Evolutionary conservation across 371 early-diverging fungal species (phyloP).

Genomic region (Rhizopus sp.): DNA sequence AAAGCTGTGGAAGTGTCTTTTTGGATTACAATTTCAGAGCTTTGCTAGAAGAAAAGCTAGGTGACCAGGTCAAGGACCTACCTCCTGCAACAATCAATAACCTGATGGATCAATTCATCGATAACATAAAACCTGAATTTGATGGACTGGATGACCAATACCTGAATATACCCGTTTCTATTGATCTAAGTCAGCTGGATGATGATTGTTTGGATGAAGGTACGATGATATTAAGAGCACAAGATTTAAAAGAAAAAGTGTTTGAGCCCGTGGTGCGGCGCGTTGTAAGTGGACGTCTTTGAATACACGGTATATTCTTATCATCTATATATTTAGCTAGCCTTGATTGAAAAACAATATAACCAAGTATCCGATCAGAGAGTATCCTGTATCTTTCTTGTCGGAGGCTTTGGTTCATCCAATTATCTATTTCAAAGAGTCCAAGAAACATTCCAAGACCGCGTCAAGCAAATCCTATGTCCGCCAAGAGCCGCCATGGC

Average conservation of each 20-base stretch:
- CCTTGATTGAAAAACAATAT: constrained; percentile 38
- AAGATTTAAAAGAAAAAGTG: constrained; percentile 50
- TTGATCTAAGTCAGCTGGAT: constrained; percentile 39
- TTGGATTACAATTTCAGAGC: constrained; percentile 49
- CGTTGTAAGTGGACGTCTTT: constrained; percentile 35
- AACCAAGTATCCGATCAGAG: constrained; percentile 23
- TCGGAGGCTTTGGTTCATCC: constrained; percentile 55
- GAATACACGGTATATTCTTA: background rate
- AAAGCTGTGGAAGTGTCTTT: constrained; percentile 60
- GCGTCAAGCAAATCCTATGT: constrained; percentile 38
- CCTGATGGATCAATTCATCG: constrained; percentile 59
- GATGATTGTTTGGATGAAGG: constrained; percentile 55
- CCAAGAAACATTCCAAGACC: constrained; percentile 25
- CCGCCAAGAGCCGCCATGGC: constrained; percentile 49
- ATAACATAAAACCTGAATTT: constrained; percentile 59
- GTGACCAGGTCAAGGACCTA: constrained; percentile 32
- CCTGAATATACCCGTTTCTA: constrained; percentile 46
- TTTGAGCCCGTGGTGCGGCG: constrained; percentile 59
- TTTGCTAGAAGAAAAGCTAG: constrained; percentile 46
- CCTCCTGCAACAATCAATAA: constrained; percentile 48
- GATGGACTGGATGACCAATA: constrained; percentile 56
- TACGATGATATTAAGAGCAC: constrained; percentile 44
- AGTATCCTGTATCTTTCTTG: constrained; percentile 41
- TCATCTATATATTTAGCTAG: constrained; percentile 25
- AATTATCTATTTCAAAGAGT: constrained; percentile 45